Evolutionary conservation across 2,329 filamentous ascomycete genomes (phyloP).

Genomic region (Botrytis byssoidea): DNA sequence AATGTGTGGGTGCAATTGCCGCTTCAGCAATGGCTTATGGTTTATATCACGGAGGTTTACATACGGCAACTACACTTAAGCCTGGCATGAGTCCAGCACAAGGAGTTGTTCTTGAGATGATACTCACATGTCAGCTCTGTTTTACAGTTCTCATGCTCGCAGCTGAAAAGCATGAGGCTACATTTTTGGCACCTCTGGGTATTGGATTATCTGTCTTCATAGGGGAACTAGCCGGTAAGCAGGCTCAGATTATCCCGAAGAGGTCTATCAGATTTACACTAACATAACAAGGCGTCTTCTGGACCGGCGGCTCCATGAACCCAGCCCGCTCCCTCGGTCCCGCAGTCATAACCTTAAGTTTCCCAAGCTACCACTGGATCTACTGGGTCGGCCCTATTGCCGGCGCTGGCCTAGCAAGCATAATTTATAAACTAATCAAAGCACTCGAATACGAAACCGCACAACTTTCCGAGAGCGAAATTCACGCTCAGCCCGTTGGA

Average conservation of each 20-base stretch:
- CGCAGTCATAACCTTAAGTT: slow-evolving; percentile 44
- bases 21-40: slow-evolving; percentile 45
- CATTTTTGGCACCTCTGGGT: slow-evolving; percentile 49
- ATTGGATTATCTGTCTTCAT: slow-evolving; percentile 49
- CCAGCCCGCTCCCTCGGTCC: slow-evolving; percentile 49
- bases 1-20: slow-evolving; percentile 40
- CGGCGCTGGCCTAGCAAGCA: slow-evolving; percentile 50
- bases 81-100: slow-evolving; percentile 44
- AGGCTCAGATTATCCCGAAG: too few relatives aligned
- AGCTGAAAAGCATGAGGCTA: slow-evolving; percentile 49
- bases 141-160: slow-evolving; percentile 54
- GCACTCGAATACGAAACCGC: slow-evolving; percentile 49
- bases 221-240: slow-evolving; percentile 41
- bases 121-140: slow-evolving; percentile 49
- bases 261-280: background rate
- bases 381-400: slow-evolving; percentile 52
- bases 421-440: slow-evolving; percentile 52
- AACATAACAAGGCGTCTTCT: slow-evolving; percentile 43
- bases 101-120: slow-evolving; percentile 51
- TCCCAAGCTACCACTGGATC: slow-evolving; percentile 48
- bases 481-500: background rate
- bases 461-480: slow-evolving; percentile 10
- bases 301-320: slow-evolving; percentile 49
- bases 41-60: slow-evolving; percentile 47
- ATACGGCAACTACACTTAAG: slow-evolving; percentile 44